Evolutionary conservation across 805 yeast species (phyloP).

Genomic region (Jamesozyma gamospora): DNA sequence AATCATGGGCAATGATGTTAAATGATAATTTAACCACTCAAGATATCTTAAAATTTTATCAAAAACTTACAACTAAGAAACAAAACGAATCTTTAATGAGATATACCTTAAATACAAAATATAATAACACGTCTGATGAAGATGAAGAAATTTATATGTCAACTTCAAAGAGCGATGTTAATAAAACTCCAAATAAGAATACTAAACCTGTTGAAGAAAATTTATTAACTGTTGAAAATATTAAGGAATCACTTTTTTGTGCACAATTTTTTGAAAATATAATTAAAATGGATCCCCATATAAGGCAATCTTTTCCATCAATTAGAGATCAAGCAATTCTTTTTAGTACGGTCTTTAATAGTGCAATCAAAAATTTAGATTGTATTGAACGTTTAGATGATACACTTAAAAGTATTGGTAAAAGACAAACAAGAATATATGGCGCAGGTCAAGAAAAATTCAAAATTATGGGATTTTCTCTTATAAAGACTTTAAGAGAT

Average conservation of each 20-base stretch:
- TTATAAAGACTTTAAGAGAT: conserved; percentile 58
- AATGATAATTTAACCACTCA: conserved; percentile 22
- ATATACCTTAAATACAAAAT: too few species aligned
- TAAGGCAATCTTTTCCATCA: conserved; percentile 62
- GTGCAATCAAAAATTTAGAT: conserved; percentile 57
- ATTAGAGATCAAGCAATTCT: conserved; percentile 71
- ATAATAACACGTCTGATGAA: too few species aligned
- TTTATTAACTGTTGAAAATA: neutral
- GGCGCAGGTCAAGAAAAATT: conserved; percentile 63
- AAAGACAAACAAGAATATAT: conserved; percentile 63
- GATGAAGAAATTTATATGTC: too few species aligned
- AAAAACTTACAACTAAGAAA: neutral
- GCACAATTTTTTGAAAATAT: conserved; percentile 67
- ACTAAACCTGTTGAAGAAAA: neutral
- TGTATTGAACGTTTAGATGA: conserved; percentile 47
- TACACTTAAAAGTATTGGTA: conserved; percentile 54
- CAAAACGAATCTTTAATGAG: too few species aligned
- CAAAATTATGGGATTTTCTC: conserved; percentile 64
- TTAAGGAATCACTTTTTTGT: conserved; percentile 52
- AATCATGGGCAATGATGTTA: conserved; percentile 33
- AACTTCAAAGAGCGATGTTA: neutral
- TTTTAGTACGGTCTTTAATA: conserved; percentile 67
- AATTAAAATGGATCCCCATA: conserved; percentile 46
- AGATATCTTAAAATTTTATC: conserved; percentile 3
- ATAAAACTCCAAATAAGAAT: too few species aligned